Base-by-base conservation (phyloP, 768 basidiomycete genomes). In the Trametes meyenii region DNA sequence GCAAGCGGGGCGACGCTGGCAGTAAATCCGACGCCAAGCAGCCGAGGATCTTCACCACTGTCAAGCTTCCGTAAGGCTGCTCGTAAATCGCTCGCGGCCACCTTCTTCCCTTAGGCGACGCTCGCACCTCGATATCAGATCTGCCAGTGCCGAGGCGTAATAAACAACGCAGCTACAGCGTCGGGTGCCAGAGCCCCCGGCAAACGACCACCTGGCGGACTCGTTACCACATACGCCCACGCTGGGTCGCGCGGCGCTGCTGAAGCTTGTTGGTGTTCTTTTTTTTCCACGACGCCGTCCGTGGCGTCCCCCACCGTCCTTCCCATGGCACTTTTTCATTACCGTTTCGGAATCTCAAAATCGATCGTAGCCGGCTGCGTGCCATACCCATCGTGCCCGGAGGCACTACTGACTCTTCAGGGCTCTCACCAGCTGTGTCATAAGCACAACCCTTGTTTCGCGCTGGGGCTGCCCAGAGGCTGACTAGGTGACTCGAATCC, bases 251-350 rank as follows among this genome's bases (percentile, higher is more conserved):
- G 35, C 44, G 11, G 35, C 19, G 21, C 12, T n/a, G 6, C 54
- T 33, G n/a, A 11, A 52, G 54, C 43, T 55, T n/a, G 55, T 45
- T 36, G 13, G 33, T 12, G 16, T 13, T 13, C 21, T 40, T 38
- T 19, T 45, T 23, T 3, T 8, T 8, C 55, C 45, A 19, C n/a
- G 44, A 14, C 24, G 10, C 33, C 44, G 13, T 19, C 24, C 45
- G 14, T 13, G 45, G 12, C 55, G 50, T 52, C 51, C 10, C 5
- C 14, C 36, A 14, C 13, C 16, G 14, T 36, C 19, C 49, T 58
- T 58, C 57, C 49, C 57, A 58, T 50, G 57, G 49, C 49, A 51
- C 26, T 26, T 39, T 55, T 58, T 58, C 57, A 58, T 58, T 50
- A 50, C 57, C 57, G 57, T 50, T 50, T 33, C 57, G 49, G 57